Percentiles rank a stretch among this genome's conserved stretches.
Conservation (phyloP, 2,329 filamentous ascomycete species). For the Penicillium janthinellum region DNA sequence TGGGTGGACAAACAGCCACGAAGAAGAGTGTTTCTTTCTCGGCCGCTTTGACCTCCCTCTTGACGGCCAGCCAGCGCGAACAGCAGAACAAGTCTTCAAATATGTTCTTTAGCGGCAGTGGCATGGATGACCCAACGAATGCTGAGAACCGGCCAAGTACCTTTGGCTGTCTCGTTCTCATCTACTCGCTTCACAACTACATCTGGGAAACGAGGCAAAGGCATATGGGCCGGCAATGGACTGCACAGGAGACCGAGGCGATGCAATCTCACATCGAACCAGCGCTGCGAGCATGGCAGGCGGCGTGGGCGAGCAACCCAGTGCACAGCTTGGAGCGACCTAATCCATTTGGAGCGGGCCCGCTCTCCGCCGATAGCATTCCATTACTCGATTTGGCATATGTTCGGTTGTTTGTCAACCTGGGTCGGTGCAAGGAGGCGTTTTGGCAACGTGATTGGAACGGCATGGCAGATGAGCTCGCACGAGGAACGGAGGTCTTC, state of each 20-base stretch:
- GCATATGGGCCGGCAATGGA: slow-evolving; percentile 87
- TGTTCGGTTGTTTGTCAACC: slow-evolving; percentile 86
- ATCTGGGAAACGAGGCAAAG: slow-evolving; percentile 96
- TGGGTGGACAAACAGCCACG: slow-evolving; percentile 72
- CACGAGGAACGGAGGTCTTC: slow-evolving; percentile 72
- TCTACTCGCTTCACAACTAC: slow-evolving; percentile 94
- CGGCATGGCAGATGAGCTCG: slow-evolving; percentile 83
- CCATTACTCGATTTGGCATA: slow-evolving; percentile 90
- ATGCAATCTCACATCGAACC: slow-evolving; percentile 97
- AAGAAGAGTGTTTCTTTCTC: slow-evolving; percentile 78
- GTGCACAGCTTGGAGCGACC: slow-evolving; percentile 81
- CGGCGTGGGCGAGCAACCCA: slow-evolving; percentile 85
- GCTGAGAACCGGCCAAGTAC: slow-evolving; percentile 79
- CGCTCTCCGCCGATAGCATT: slow-evolving; percentile 86
- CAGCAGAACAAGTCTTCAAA: slow-evolving; percentile 44
- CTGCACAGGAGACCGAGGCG: slow-evolving; percentile 85
- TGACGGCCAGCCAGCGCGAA: slow-evolving; percentile 73
- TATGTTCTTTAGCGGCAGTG: slow-evolving; percentile 51
- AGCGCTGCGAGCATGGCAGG: slow-evolving; percentile 89
- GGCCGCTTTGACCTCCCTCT: slow-evolving; percentile 74
- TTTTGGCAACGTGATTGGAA: slow-evolving; percentile 96
- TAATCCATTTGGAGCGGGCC: slow-evolving; percentile 78
- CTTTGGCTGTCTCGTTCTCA: slow-evolving; percentile 87
- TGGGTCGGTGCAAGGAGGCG: slow-evolving; percentile 87
- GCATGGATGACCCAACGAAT: slow-evolving; percentile 55